Evolutionary conservation across 2,329 filamentous ascomycete species (phyloP), one percentile per base, ranked within the genome.

Genomic region (Tolypocladium amazonense): DNA sequence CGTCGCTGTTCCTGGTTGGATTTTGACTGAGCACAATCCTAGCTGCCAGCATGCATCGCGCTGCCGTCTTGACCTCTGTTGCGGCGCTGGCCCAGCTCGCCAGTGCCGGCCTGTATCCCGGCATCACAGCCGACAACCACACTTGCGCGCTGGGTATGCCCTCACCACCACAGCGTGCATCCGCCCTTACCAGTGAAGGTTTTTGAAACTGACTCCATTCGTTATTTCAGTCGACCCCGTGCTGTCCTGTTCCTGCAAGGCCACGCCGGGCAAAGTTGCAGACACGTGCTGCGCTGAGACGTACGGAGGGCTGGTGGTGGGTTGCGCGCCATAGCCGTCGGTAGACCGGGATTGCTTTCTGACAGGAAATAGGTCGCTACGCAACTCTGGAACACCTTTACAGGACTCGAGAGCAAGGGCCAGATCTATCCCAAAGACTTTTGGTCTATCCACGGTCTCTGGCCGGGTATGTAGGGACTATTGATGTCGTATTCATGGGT

Each of bases 261-360:
- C 79, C 7, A 70, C 72, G 30, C 76, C 74, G 1, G 71, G 65
- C 39, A 68, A 74, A 58, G 80, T 82, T 39, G 50, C 47, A 15
- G 84, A 88, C 66, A 80, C 80, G 1, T 88, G 85, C 76, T 88
- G 85, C 65, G 77, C 77, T 20, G 85, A 88, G 73, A 88, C 85
- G 0, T 87, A 76, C 64, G 85, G 85, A 35, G 85, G 85, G 4
- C 75, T 88, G 6, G 67, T 88, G 38, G 72, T 76, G 64, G 62
- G 57, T 58, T 25, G n/a, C 3, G 57, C 3, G 7, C 11, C n/a
- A n/a, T n/a, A n/a, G 4, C 56, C 18, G 35, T 38, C 12, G 43
- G 20, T 25, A 5, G 7, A 52, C 14, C 15, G n/a, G 18, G 20
- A 12, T 2, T 11, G 50, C 30, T 23, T n/a, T 18, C 30, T 37